Evolutionary conservation across 257 asterid genomes (phyloP).

Genomic region (Rubia yunnanensis): DNA sequence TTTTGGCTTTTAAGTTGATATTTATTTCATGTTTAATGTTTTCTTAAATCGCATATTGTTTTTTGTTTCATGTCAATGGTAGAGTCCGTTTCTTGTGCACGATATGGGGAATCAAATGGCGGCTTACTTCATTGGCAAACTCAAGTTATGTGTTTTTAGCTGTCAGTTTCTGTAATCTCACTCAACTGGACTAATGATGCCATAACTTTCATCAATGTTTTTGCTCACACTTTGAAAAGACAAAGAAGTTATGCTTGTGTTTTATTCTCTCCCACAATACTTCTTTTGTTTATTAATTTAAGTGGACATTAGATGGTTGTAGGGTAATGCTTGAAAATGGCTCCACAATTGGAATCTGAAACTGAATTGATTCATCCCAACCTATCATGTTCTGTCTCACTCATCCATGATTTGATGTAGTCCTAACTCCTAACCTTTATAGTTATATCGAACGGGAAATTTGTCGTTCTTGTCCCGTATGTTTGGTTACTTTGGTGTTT

Average conservation of each 20-base stretch:
- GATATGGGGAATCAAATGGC: slow-evolving; percentile 5
- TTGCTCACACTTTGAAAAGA: slow-evolving; percentile 10
- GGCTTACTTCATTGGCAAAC: slow-evolving; percentile 17
- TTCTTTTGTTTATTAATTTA: background rate
- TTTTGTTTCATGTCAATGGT: slow-evolving; percentile 4
- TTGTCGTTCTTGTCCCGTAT: background rate
- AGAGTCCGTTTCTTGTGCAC: background rate
- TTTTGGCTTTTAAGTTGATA: background rate
- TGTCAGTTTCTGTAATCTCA: slow-evolving; percentile 16
- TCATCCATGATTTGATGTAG: background rate
- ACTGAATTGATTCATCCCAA: slow-evolving; percentile 1
- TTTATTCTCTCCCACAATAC: background rate
- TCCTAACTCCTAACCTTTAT: background rate
- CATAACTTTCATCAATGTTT: slow-evolving; percentile 3
- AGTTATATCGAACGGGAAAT: background rate
- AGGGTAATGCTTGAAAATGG: slow-evolving; percentile 2
- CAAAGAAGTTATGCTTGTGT: slow-evolving; percentile 1
- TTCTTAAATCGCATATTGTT: background rate
- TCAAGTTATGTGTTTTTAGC: slow-evolving; percentile 16
- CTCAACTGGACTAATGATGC: slow-evolving; percentile 16
- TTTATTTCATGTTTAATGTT: background rate
- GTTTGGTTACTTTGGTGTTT: background rate
- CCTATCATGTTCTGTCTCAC: slow-evolving; percentile 8
- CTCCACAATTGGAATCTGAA: slow-evolving; percentile 5
- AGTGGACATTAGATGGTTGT: background rate